Base-by-base conservation (phyloP, 768 basidiomycete species). In the Mycena kentingensis region DNA sequence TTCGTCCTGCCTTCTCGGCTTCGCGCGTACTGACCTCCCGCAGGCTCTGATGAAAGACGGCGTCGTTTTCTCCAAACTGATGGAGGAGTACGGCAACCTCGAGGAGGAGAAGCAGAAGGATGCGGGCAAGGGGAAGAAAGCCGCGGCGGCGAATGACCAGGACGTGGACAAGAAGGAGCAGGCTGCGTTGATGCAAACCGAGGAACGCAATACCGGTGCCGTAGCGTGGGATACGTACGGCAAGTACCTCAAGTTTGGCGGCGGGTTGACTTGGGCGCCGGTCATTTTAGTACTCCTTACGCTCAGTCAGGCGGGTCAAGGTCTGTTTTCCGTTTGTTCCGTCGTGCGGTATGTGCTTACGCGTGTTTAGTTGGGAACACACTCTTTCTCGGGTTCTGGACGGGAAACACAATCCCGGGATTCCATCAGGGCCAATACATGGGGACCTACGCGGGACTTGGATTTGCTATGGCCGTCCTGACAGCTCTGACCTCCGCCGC, bases 311-410 rank as follows among this genome's bases (percentile, higher is more conserved):
- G 74, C 64, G 2, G 70, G 81, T 18, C 70, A 74, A 67, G 83
- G 84, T 82, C 18, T 15, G 66, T 46, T 18, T 21, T 21, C 27
- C 26, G 13, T 29, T 31, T 19, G 26, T 8, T 13, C 10, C 24
- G 15, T 11, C 15, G 7, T 26, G 22, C 26, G 11, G 22, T 8
- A 11, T 22, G 42, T 24, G 7, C 42, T 11, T 13, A 8, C 16
- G n/a, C 15, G 13, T 39, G 26, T 7, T 27, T 48, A 80, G 87
- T 90, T 27, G 81, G 77, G 0, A 84, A 80, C 57, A 84, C 78
- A 27, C 65, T 92, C 4, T 82, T 87, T 71, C 75, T 92, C 18
- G 87, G 87, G 0, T 88, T 84, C 58, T 92, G 88, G 88, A 83
- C 84, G 0, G 73, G 75, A 1, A 52, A 71, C 16, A 78, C 70